Evolutionary conservation across 768 basidiomycete species (phyloP).

Genomic region (Myochromella boudieri): DNA sequence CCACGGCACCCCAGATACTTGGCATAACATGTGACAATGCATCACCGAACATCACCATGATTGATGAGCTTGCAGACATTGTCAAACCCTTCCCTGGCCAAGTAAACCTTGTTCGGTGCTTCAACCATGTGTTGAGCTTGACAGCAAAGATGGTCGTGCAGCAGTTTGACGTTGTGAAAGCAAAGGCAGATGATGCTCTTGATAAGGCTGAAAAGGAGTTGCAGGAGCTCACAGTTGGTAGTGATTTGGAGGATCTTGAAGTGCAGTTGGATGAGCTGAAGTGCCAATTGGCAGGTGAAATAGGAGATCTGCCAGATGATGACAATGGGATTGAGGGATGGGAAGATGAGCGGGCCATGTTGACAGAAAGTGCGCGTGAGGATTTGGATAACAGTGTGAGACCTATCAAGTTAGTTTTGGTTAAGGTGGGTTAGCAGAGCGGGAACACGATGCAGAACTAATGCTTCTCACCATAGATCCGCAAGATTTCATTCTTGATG

Average conservation of each 20-base stretch:
- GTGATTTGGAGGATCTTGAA: conserved; percentile 13
- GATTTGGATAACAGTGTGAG: conserved; percentile 15
- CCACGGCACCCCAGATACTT: conserved; percentile 24
- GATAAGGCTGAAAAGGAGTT: conserved; percentile 6
- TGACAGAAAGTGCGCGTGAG: conserved; percentile 6
- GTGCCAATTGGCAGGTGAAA: conserved; percentile 8
- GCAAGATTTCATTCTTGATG: conserved; percentile 5
- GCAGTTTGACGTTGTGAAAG: conserved; percentile 31
- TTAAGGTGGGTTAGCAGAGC: conserved; percentile 31
- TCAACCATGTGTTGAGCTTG: conserved; percentile 37
- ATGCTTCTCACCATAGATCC: background rate
- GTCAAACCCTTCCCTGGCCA: conserved; percentile 22
- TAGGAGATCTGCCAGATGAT: conserved; percentile 15
- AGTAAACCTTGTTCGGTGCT: conserved; percentile 26
- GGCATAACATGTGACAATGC: conserved; percentile 37
- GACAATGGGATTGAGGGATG: conserved; percentile 20
- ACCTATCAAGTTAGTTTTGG: conserved; percentile 26
- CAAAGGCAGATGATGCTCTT: conserved; percentile 5
- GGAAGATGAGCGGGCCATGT: conserved; percentile 20
- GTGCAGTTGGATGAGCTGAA: conserved; percentile 10
- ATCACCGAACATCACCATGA: conserved; percentile 33
- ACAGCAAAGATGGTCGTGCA: conserved; percentile 29
- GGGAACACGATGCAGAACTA: background rate
- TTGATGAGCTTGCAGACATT: conserved; percentile 19
- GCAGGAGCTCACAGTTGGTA: conserved; percentile 13